Evolutionary conservation across 306 rosid species (phyloP).

Genomic region (Dalbergia cultrata): DNA sequence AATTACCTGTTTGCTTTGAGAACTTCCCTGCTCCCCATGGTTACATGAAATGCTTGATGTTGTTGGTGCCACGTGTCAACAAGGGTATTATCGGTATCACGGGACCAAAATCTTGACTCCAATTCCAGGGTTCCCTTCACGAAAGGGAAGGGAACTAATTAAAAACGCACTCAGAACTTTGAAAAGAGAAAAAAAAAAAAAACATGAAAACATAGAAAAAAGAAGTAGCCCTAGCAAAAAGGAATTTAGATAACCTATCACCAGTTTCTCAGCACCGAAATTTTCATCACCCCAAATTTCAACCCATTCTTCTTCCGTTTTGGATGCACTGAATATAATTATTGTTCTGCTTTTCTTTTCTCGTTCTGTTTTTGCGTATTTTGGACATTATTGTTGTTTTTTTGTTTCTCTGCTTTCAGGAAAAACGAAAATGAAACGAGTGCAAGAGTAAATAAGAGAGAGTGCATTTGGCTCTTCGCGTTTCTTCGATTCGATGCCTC

Average conservation of each 20-base stretch:
- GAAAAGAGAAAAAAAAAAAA: background rate
- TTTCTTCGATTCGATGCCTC: slow-evolving; percentile 31
- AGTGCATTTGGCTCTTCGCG: slow-evolving; percentile 8
- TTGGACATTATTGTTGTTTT: slow-evolving; percentile 36
- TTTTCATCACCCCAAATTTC: background rate
- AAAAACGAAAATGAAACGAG: slow-evolving; percentile 21
- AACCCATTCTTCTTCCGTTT: background rate
- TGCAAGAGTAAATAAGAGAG: slow-evolving; percentile 12
- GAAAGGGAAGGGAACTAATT: background rate
- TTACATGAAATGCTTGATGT: background rate
- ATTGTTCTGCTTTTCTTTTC: background rate
- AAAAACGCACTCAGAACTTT: background rate
- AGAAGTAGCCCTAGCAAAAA: background rate
- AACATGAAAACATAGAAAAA: background rate
- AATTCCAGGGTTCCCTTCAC: slow-evolving; percentile 1
- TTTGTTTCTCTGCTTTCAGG: slow-evolving; percentile 65
- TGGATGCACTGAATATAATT: slow-evolving; percentile 33
- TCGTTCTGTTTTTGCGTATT: slow-evolving; percentile 14
- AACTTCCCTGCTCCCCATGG: background rate
- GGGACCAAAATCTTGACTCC: background rate
- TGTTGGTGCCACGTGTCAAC: background rate
- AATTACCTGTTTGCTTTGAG: too few relatives aligned
- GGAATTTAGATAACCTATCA: background rate
- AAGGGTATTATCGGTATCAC: background rate
- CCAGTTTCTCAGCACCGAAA: background rate